Conservation (phyloP, 2,329 filamentous ascomycete genomes). For the Lizonia empirigonia region DNA sequence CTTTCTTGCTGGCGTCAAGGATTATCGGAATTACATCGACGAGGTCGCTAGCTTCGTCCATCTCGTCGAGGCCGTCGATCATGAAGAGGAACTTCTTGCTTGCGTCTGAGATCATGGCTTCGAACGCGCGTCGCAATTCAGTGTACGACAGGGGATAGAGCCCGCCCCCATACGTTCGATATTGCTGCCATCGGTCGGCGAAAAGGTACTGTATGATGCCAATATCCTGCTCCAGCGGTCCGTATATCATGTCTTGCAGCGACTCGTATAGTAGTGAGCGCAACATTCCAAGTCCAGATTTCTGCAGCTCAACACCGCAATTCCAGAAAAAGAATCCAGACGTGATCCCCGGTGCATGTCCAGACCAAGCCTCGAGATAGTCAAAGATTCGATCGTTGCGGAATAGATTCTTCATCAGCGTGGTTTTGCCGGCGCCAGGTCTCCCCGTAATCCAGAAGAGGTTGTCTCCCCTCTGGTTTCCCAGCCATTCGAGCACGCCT, state of each 20-base stretch:
- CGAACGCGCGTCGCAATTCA: conserved; percentile 33
- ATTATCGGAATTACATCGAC: conserved; percentile 25
- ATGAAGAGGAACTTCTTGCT: conserved; percentile 42
- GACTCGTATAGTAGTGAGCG: conserved; percentile 38
- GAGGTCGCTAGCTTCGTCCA: conserved; percentile 31
- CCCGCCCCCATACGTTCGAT: conserved; percentile 36
- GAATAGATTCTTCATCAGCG: conserved; percentile 50
- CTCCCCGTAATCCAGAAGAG: conserved; percentile 46
- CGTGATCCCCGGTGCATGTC: conserved; percentile 33
- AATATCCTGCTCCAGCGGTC: conserved; percentile 34
- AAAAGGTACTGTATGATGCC: conserved; percentile 34
- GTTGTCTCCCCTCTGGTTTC: conserved; percentile 30
- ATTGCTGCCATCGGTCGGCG: conserved; percentile 38
- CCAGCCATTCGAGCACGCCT: conserved; percentile 37
- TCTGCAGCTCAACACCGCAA: conserved; percentile 36
- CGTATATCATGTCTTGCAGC: conserved; percentile 42
- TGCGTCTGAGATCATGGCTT: conserved; percentile 34
- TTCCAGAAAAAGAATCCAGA: conserved; percentile 57
- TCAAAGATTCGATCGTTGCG: conserved; percentile 33
- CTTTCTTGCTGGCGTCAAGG: conserved; percentile 24
- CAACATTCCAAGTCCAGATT: conserved; percentile 31
- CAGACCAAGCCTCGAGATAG: conserved; percentile 39
- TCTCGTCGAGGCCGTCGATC: conserved; percentile 41
- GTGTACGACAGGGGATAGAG: conserved; percentile 27
- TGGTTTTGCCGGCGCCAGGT: conserved; percentile 56